Evolutionary conservation across 2,329 filamentous ascomycete species (phyloP), one percentile per base, ranked within the genome.

Genomic region (Fusarium xyrophilum): DNA sequence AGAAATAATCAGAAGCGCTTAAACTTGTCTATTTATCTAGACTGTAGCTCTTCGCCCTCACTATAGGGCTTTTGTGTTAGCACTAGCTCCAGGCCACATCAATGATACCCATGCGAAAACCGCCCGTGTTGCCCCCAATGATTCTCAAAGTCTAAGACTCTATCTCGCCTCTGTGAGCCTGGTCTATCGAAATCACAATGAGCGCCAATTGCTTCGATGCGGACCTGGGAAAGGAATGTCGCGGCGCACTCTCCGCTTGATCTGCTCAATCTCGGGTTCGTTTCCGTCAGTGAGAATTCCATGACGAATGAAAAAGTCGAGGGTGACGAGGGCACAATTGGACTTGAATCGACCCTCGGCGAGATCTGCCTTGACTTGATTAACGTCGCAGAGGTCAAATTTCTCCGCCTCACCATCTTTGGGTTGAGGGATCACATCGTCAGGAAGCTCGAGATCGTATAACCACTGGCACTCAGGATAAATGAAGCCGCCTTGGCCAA

Each of bases 381-480:
- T 87, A 40, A 97, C 84, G 3, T 85, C 89, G 86, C 88, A 89
- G 60, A 97, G 83, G 75, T 88, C 86, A 77, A 98, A 98, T 65
- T 88, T 87, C 74, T 93, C 92, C 7, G 97, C 96, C 81, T 99
- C 96, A 55, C 91, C 89, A 78, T 99, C 96, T 61, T 91, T 90
- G 21, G 95, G 94, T 76, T 85, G 86, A 15, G 91, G 93, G 36
- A 87, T 81, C 7, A 93, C 84, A 62, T 89, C 88, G 8, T 82
- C 79, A 4, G 90, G 86, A 67, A 99, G 82, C 78, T 93, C 89
- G 66, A 98, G 82, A 77, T 99, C 93, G 80, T 96, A 99, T 44
- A 97, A 83, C 82, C 93, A 97, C 80, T 98, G 91, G 74, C 89
- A 90, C 80, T 98, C 96, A 0, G 96, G 96, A 80, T 97, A 95